phyloP scores from a whole-genome alignment of 1,284 basidiomycete genomes.

The Tremellales sp. region DNA sequence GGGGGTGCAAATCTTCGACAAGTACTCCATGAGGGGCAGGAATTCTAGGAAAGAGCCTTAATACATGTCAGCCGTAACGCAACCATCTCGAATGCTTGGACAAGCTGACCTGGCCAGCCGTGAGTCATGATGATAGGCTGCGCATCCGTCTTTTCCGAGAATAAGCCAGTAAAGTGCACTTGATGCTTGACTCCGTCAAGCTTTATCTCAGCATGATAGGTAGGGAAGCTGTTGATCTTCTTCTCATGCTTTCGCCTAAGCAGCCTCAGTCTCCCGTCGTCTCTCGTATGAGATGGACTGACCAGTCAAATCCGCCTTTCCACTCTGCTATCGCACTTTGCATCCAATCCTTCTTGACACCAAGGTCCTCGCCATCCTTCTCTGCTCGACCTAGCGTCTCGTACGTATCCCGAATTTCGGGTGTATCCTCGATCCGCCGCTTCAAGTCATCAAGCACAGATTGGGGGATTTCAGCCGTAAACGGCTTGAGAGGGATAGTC shows the following conservation, averaged over 20 bases:
- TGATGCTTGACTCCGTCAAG: slow-evolving; percentile 15
- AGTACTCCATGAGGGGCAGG: slow-evolving; percentile 29
- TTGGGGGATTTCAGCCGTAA: slow-evolving; percentile 6
- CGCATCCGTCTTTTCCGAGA: slow-evolving; percentile 29
- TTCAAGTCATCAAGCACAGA: neutral
- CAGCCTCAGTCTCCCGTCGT: neutral
- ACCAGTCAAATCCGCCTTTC: slow-evolving; percentile 29
- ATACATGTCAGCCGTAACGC: neutral
- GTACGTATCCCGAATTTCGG: neutral
- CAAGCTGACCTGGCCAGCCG: slow-evolving; percentile 40
- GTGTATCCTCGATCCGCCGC: slow-evolving; percentile 1
- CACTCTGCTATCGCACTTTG: slow-evolving; percentile 18
- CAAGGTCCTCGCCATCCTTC: slow-evolving; percentile 11
- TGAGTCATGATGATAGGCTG: slow-evolving; percentile 41
- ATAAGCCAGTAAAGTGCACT: slow-evolving; percentile 40
- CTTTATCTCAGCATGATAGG: slow-evolving; percentile 21
- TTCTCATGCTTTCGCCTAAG: slow-evolving; percentile 24
- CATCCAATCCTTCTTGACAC: slow-evolving; percentile 25
- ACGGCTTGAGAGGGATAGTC: slow-evolving; percentile 28
- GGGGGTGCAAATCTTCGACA: slow-evolving; percentile 27
- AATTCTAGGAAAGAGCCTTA: slow-evolving; percentile 40
- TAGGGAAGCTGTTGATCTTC: slow-evolving; percentile 26
- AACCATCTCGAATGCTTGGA: neutral
- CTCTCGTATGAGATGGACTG: neutral
- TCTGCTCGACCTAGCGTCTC: neutral